Base-by-base conservation (phyloP, 495 filamentous ascomycete species). In the Penicillium roqueforti region DNA sequence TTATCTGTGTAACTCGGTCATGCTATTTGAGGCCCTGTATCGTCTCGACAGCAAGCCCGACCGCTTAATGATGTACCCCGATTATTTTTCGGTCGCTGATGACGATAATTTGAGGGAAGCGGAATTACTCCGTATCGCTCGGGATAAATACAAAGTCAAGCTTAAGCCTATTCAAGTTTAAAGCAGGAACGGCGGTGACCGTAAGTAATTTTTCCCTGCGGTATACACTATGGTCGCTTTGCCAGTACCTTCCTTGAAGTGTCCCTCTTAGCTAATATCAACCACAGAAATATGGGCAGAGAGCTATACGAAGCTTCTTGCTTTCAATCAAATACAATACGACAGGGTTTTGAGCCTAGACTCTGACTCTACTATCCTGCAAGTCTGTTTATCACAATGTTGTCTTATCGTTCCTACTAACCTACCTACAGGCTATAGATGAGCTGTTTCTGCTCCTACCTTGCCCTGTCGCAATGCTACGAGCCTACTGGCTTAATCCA, bases 1-100 rank as follows among this genome's bases (percentile, higher is more conserved):
- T 7, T 83, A 85, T 67, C 77, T 88, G 3, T 88, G 85, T 67
- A 86, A 86, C 60, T 79, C 83, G 0, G 62, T 88, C 43, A 85
- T 88, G 84, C 65, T 87, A 14, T 80, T 88, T 53, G 81, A 83
- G 56, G 65, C 71, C 23, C 57, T 87, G 13, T 57, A 78, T 43
- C 72, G 75, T n/a, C 63, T 83, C 1, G 76, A 71, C 6, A 81
- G 75, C 60, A 77, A 79, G 60, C 78, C 84, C 11, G 79, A 83
- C 47, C 75, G 78, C 6, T 56, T 87, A 18, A 70, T 88, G 65
- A 67, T 87, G 68, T 86, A 84, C 59, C 81, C 82, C 23, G 60
- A 53, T 46, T 47, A 40, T 54, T 82, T 73, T 68, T 63, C 60
- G 16, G 14, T 11, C 9, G 11, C 41, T n/a, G 51, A 63, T 39